A percentile compares a stretch with the other conserved stretches of the same genome.
Conservation (phyloP, 176 grass and related monocot genomes). For the Luzula sylvatica region DNA sequence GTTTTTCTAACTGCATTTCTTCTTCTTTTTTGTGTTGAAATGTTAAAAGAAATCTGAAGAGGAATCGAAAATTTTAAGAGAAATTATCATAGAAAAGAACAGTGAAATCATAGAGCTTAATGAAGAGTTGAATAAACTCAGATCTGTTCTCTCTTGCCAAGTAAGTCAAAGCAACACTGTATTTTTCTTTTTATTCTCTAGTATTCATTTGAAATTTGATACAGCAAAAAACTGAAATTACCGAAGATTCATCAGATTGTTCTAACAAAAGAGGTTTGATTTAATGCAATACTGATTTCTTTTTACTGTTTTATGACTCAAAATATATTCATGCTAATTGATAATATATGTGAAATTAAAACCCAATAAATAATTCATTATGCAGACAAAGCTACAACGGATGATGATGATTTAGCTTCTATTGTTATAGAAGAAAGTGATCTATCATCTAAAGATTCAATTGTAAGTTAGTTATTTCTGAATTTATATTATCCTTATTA, state of each 20-base stretch:
- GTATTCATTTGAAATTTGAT: too few relatives aligned
- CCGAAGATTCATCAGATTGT: too few relatives aligned
- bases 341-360: too few relatives aligned
- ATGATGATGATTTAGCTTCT: conserved; percentile 4
- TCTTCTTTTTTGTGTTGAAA: background rate
- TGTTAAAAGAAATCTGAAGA: conserved; percentile 18
- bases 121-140: conserved; percentile 3
- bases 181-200: background rate
- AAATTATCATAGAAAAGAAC: conserved; percentile 1
- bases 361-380: background rate
- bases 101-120: conserved; percentile 6
- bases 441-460: background rate
- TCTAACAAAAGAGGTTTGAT: too few relatives aligned
- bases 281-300: too few relatives aligned
- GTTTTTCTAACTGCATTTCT: background rate
- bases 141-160: conserved; percentile 1
- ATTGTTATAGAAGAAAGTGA: background rate
- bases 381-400: background rate
- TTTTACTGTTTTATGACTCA: too few relatives aligned
- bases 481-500: background rate
- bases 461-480: conserved; percentile 8
- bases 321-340: background rate
- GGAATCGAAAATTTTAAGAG: background rate
- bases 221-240: too few relatives aligned
- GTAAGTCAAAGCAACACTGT: background rate